phyloP scores from a whole-genome alignment of 257 asterid genomes.

The Thymus mandschuricus region DNA sequence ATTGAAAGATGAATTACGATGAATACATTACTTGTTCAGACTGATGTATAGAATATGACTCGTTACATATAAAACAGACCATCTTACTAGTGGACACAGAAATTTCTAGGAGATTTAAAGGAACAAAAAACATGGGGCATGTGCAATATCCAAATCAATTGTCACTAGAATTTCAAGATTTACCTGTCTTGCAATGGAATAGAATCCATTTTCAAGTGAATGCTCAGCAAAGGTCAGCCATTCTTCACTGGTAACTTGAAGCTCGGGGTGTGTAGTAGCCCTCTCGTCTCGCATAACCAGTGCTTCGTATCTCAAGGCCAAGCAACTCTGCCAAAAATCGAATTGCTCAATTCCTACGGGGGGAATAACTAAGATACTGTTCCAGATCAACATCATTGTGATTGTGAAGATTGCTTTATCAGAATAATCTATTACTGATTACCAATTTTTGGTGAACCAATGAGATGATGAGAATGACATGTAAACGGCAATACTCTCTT shows the following conservation, averaged over 20 bases:
- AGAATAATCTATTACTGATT: background rate
- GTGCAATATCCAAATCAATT: conserved; percentile 1
- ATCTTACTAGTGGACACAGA: background rate
- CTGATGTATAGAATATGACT: conserved; percentile 9
- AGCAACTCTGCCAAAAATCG: conserved; percentile 61
- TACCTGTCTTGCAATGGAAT: conserved; percentile 74
- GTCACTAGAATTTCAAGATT: conserved; percentile 12
- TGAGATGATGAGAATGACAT: background rate
- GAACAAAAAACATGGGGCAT: background rate
- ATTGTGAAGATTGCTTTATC: background rate
- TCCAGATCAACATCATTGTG: conserved; percentile 8
- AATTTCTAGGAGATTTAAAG: conserved; percentile 6
- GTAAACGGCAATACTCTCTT: conserved; percentile 5
- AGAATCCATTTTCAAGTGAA: conserved; percentile 64
- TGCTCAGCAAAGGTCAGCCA: conserved; percentile 80
- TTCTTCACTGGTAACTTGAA: conserved; percentile 63
- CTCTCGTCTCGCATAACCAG: conserved; percentile 72
- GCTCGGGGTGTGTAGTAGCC: conserved; percentile 49
- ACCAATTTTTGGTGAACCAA: background rate
- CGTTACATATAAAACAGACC: conserved; percentile 4
- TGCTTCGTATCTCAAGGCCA: conserved; percentile 93
- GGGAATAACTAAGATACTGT: background rate
- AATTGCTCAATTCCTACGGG: conserved; percentile 21
- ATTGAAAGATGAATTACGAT: background rate
- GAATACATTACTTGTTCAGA: conserved; percentile 9